Percentiles rank a stretch among this genome's conserved stretches.
These are phyloP conservation scores for Pleodorina starrii DNA, from an alignment of 139 green algal species.

Conservation along the genomic window DNA sequence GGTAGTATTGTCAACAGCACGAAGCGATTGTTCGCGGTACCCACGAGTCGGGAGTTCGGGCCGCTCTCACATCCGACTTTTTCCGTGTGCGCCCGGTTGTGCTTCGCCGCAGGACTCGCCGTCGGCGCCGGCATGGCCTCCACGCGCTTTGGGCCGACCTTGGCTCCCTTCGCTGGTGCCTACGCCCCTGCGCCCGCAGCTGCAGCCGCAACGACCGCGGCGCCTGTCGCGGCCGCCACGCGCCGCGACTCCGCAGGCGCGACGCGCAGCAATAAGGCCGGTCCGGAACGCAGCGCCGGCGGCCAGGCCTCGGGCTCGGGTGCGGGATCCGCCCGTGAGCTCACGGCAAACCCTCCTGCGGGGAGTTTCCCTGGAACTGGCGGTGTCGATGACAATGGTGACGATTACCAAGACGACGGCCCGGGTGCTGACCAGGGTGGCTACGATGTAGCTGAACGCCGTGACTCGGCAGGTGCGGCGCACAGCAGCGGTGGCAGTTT, in stretches of 20 bases:
- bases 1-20: too few relatives aligned
- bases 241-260: neutral
- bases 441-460: too few relatives aligned
- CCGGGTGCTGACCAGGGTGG: too few relatives aligned
- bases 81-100: neutral
- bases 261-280: neutral
- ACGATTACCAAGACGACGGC: too few relatives aligned
- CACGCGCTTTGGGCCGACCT: neutral
- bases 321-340: neutral
- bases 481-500: neutral
- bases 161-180: neutral
- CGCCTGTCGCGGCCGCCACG: neutral
- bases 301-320: too few relatives aligned
- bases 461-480: neutral
- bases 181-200: neutral
- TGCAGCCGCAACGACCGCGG: neutral
- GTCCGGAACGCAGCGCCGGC: neutral
- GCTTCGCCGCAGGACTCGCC: neutral
- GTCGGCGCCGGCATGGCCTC: neutral
- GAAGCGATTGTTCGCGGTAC: too few relatives aligned
- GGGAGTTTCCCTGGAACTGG: too few relatives aligned
- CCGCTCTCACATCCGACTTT: too few relatives aligned
- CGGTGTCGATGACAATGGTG: too few relatives aligned
- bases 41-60: too few relatives aligned
- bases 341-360: neutral